Conservation (phyloP, 108 stramenopile genomes). For the Schizochytrium sp. region DNA sequence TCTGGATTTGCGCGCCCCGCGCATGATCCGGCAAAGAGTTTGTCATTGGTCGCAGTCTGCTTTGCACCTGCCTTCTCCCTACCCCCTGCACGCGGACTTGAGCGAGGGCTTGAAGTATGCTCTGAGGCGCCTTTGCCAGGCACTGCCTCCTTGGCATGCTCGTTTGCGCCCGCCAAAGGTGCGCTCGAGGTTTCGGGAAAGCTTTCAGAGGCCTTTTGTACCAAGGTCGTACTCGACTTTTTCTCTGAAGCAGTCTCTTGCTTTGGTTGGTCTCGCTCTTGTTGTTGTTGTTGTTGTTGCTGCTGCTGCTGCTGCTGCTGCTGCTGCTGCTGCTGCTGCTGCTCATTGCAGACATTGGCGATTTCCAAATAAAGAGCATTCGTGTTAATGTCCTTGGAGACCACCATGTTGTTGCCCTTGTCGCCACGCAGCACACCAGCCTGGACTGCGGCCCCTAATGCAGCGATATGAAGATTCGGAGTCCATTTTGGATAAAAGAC, state of each 20-base stretch:
- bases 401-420: neutral
- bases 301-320: neutral
- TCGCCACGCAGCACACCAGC: neutral
- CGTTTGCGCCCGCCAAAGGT: too few relatives aligned
- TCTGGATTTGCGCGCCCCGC: neutral
- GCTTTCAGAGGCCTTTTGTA: neutral
- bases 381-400: neutral
- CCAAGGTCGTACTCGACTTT: neutral
- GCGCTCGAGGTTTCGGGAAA: neutral
- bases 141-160: too few relatives aligned
- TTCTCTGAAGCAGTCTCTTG: neutral
- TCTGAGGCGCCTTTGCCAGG: too few relatives aligned
- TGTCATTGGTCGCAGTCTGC: neutral
- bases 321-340: neutral
- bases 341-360: neutral
- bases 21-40: neutral
- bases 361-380: neutral
- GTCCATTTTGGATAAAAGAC: neutral
- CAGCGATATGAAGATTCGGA: neutral
- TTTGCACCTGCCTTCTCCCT: neutral
- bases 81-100: too few relatives aligned
- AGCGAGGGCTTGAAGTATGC: too few relatives aligned
- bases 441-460: neutral
- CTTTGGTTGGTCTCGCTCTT: neutral
- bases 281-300: neutral